Evolutionary conservation across 2,329 filamentous ascomycete genomes (phyloP), one percentile per base, ranked within the genome.

Genomic region (Pestalotiopsis sp.): DNA sequence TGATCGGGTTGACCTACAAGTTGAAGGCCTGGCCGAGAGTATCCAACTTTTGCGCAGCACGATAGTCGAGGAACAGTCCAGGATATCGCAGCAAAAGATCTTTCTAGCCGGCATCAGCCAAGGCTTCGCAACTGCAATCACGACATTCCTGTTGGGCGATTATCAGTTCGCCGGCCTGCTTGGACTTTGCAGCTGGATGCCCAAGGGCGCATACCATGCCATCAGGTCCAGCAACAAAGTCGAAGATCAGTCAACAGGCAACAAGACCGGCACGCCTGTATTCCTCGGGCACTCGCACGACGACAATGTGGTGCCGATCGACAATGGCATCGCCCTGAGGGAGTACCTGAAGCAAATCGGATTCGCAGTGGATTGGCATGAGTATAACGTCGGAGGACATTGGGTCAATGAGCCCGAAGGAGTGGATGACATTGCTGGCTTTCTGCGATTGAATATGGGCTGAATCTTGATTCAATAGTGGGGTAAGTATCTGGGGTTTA

Each of bases 41-140:
- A 64, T 76, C 31, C 36, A 68, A 9, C 52, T 27, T 14, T 56
- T 79, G 4, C 45, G 70, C 25, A 20, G 59, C 1, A 31, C 76
- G 2, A 65, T 78, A 5, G 25, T 69, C 3, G 27, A 72, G 9
- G 77, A 80, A 66, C 73, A 74, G 23, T 13, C 7, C 1, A 36
- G 70, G 1, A 67, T 78, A 1, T 69, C 74, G 11, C 68, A 70
- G 14, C 38, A 71, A 2, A 75, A 66, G 4, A 75, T 80, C 20
- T 78, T 77, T n/a, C 67, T 79, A 1, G 73, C 70, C 7, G 77
- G 76, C 2, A 79, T 79, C 41, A 78, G 77, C 38, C 75, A 79
- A 67, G 78, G 78, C 4, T 79, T 78, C 56, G 76, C 75, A 13
- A 74, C 73, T 11, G 70, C 71, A 0, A 61, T 75, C 14, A 69